Percentiles rank a stretch among this genome's conserved stretches.
Conservation (phyloP, 768 basidiomycete genomes). For the Calocybe indica region DNA sequence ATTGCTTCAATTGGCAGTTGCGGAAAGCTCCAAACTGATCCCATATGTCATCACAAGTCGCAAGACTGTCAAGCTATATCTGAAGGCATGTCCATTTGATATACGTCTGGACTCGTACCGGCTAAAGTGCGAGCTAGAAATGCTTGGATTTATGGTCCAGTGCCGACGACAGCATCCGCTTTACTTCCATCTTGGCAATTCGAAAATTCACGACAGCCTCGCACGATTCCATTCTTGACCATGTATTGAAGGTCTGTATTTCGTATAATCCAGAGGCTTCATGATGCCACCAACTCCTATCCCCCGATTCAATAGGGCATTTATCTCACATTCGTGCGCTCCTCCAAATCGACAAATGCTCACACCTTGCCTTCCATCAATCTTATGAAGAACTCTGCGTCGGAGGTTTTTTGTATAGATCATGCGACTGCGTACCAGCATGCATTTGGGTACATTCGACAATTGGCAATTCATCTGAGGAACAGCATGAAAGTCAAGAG, state of each 20-base stretch:
- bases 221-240: slow-evolving; percentile 78
- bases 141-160: slow-evolving; percentile 82
- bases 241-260: slow-evolving; percentile 71
- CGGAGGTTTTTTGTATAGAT: slow-evolving; percentile 81
- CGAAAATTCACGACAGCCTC: slow-evolving; percentile 70
- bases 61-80: slow-evolving; percentile 79
- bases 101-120: neutral
- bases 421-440: slow-evolving; percentile 81
- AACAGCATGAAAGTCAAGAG: slow-evolving; percentile 87
- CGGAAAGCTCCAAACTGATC: slow-evolving; percentile 83
- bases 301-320: slow-evolving; percentile 47
- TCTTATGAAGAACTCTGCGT: slow-evolving; percentile 96
- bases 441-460: slow-evolving; percentile 92
- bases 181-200: slow-evolving; percentile 82
- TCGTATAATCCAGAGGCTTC: neutral
- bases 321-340: slow-evolving; percentile 84
- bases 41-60: slow-evolving; percentile 84
- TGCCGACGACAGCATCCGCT: slow-evolving; percentile 73
- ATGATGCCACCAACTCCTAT: neutral
- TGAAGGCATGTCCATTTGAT: slow-evolving; percentile 53
- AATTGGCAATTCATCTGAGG: slow-evolving; percentile 87
- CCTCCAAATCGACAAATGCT: slow-evolving; percentile 76
- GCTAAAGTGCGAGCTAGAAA: slow-evolving; percentile 38
- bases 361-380: slow-evolving; percentile 90
- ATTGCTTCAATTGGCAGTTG: slow-evolving; percentile 61